These are phyloP conservation scores for Leccinum sublutescens DNA, from an alignment of 768 basidiomycete genomes.

Conservation along the genomic window DNA sequence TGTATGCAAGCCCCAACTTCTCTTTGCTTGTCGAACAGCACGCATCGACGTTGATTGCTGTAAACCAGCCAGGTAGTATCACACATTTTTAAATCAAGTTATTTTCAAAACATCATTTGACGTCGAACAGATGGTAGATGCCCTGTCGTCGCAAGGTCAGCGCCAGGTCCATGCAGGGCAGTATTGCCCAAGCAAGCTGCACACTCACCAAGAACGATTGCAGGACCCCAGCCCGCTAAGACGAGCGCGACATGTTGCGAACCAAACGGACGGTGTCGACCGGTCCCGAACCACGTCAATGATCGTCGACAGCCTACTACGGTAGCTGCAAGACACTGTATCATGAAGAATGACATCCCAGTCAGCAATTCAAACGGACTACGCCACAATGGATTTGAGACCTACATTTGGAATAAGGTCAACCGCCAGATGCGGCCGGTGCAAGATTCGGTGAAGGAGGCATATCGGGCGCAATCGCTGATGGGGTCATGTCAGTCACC, in stretches of 20 bases:
- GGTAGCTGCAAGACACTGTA: conserved; percentile 45
- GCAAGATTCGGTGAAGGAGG: conserved; percentile 27
- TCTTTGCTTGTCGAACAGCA: neutral
- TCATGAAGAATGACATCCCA: conserved; percentile 25
- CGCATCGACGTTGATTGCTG: neutral
- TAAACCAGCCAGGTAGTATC: neutral
- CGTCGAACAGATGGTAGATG: conserved; percentile 39
- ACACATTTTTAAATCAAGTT: neutral
- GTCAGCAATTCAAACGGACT: neutral
- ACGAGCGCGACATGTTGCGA: conserved; percentile 64
- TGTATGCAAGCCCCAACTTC: neutral
- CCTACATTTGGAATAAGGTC: conserved; percentile 54
- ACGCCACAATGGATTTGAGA: neutral
- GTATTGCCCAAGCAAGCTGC: neutral
- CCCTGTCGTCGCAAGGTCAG: conserved; percentile 26
- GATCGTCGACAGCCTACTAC: conserved; percentile 40
- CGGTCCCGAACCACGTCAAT: conserved; percentile 45
- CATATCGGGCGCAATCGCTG: conserved; percentile 1
- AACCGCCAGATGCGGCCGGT: conserved; percentile 47
- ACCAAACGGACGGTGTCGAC: conserved; percentile 50
- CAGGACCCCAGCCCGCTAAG: conserved; percentile 58
- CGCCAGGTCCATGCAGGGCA: neutral
- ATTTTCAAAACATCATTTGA: conserved; percentile 38
- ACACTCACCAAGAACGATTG: conserved; percentile 49
- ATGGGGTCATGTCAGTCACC: neutral